Evolutionary conservation across 2,329 filamentous ascomycete genomes (phyloP).

Genomic region (Daldinia sp.): DNA sequence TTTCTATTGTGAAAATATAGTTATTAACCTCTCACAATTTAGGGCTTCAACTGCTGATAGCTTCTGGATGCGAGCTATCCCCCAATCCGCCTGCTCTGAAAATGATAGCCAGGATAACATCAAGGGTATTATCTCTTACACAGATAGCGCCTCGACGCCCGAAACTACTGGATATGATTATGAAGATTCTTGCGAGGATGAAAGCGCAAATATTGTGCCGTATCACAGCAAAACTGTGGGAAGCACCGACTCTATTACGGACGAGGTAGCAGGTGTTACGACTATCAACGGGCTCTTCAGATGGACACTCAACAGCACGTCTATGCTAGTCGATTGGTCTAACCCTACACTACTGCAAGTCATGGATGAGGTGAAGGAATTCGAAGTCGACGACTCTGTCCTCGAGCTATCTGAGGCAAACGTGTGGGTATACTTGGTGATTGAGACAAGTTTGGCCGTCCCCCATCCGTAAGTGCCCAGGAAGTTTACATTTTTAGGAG

Average conservation of each 20-base stretch:
- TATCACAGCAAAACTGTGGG: conserved; percentile 53
- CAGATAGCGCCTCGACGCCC: conserved; percentile 41
- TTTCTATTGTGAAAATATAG: neutral
- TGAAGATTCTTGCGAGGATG: conserved; percentile 53
- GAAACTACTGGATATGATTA: conserved; percentile 40
- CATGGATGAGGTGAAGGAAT: conserved; percentile 44
- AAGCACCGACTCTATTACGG: conserved; percentile 41
- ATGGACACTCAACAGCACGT: conserved; percentile 63
- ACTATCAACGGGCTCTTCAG: conserved; percentile 54
- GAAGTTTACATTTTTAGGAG: neutral
- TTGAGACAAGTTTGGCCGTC: conserved; percentile 49
- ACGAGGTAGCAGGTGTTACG: conserved; percentile 47
- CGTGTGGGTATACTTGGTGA: conserved; percentile 53
- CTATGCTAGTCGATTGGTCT: conserved; percentile 60
- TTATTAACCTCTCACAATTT: neutral
- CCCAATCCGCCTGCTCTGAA: conserved; percentile 56
- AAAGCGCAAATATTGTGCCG: conserved; percentile 51
- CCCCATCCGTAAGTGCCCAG: conserved; percentile 41
- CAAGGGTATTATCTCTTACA: conserved; percentile 62
- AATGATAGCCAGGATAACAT: conserved; percentile 59
- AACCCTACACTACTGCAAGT: conserved; percentile 58
- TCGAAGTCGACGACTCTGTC: conserved; percentile 49
- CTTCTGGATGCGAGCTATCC: conserved; percentile 64
- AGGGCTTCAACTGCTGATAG: conserved; percentile 48
- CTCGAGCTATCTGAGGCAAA: conserved; percentile 45